These are phyloP conservation scores for Cadophora sp. DNA, from an alignment of 2,329 filamentous ascomycete species.

Conservation along the genomic window DNA sequence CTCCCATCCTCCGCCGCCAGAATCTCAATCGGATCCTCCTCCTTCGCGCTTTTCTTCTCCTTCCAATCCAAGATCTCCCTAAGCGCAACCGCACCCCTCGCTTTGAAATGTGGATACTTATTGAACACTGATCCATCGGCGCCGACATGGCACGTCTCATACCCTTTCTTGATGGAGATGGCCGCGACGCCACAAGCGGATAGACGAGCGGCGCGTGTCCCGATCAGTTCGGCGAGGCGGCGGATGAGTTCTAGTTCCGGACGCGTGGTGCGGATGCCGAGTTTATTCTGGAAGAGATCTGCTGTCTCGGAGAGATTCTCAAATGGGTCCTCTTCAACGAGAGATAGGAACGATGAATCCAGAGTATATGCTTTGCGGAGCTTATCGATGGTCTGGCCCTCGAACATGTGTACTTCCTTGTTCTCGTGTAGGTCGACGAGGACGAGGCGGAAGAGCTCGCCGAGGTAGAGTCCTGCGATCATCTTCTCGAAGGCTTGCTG, in stretches of 20 bases:
- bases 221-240: conserved; percentile 90
- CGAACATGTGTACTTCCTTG: conserved; percentile 77
- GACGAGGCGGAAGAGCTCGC: conserved; percentile 91
- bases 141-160: conserved; percentile 87
- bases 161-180: conserved; percentile 96
- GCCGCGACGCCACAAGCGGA: conserved; percentile 95
- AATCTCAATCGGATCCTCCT: conserved; percentile 87
- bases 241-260: conserved; percentile 90
- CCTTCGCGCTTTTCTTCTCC: conserved; percentile 69
- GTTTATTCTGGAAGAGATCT: conserved; percentile 79
- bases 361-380: conserved; percentile 88
- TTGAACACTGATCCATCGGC: conserved; percentile 98
- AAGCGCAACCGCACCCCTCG: conserved; percentile 85
- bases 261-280: conserved; percentile 73
- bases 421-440: conserved; percentile 86
- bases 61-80: conserved; percentile 97
- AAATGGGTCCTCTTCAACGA: conserved; percentile 93
- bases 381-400: conserved; percentile 78
- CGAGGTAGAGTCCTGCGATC: conserved; percentile 93
- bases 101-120: conserved; percentile 99
- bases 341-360: conserved; percentile 91
- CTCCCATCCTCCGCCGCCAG: conserved; percentile 92
- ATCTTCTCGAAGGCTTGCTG: conserved; percentile 98
- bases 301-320: conserved; percentile 92
- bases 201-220: conserved; percentile 89